Base-by-base conservation (phyloP, 352 stramenopile genomes). In the Globisporangium lucens region DNA sequence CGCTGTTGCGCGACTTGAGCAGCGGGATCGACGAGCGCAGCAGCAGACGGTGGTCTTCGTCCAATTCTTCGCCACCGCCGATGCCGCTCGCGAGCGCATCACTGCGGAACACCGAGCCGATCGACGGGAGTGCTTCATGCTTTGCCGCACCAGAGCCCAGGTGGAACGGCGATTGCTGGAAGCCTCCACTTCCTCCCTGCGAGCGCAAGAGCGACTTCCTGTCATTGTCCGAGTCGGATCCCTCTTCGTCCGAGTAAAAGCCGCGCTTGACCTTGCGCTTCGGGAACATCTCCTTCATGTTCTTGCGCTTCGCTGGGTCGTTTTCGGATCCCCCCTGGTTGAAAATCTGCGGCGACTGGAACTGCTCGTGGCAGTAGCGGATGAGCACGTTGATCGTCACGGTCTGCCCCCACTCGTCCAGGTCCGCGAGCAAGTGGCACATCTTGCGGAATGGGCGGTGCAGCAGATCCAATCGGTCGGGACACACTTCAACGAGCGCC, bases 321-420 rank as follows among this genome's bases (percentile, higher is more conserved):
- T 59, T 61, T 29, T 12, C 22, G 4, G 69, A 71, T 27, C 78
- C 73, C 22, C 78, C 74, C 24, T 87, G 71, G 22, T 65, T 64
- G 22, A 78, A 46, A 13, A 75, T 58, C 33, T 89, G 73, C 0
- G 97, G 97, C 69, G 95, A 89, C 67, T 94, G 87, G 73, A 99
- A 99, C 74, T 98, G 97, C 41, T 87, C 89, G 55, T 97, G 83
- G 69, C 94, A 97, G 85, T 99, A 99, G n/a, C 96, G 75, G 41
- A 91, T 90, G 49, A 99, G 83, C 59, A 97, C 82, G 67, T 98
- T 90, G 29, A 99, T 82, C 10, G 81, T 87, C n/a, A 98, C 82
- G 36, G 98, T 96, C 73, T 99, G 98, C 7, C 94, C 94, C 98
- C 98, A 99, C 75, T 99, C 98, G 82, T 99, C 98, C 65, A 99